Conservation (phyloP, 1,284 basidiomycete species). For the Irpex sp. region DNA sequence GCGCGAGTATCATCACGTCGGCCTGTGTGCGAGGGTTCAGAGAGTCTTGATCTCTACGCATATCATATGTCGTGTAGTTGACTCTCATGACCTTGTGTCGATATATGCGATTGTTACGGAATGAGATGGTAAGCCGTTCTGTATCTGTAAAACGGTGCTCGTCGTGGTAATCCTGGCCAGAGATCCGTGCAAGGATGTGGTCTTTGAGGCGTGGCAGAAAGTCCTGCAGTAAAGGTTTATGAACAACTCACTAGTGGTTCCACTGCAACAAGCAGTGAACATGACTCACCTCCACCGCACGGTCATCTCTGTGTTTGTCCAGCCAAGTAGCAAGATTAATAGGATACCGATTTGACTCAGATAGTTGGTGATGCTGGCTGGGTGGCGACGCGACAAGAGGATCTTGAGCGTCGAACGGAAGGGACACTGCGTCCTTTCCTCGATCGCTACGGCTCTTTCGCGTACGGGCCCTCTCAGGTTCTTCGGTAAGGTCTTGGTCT, state of each 20-base stretch:
- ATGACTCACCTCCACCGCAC: slow-evolving; percentile 16
- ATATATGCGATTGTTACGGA: slow-evolving; percentile 29
- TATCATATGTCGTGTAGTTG: slow-evolving; percentile 44
- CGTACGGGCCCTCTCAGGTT: no score
- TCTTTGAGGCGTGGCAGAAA: slow-evolving; percentile 19
- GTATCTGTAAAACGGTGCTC: slow-evolving; percentile 15
- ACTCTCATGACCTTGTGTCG: slow-evolving; percentile 26
- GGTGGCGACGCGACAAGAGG: slow-evolving; percentile 3
- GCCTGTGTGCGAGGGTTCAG: slow-evolving; percentile 31
- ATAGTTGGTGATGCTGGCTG: slow-evolving; percentile 13
- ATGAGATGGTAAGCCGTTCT: slow-evolving; percentile 15
- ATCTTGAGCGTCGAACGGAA: not conserved
- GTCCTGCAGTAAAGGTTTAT: slow-evolving; percentile 18
- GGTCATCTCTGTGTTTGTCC: slow-evolving; percentile 10
- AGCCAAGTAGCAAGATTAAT: slow-evolving; percentile 15
- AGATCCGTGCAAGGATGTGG: slow-evolving; percentile 20
- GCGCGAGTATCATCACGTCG: slow-evolving; percentile 33
- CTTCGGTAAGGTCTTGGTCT: not conserved
- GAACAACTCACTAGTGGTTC: no score
- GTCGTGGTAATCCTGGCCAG: slow-evolving; percentile 7
- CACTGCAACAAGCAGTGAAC: no score
- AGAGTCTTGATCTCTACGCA: slow-evolving; percentile 33
- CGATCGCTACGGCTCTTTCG: not conserved
- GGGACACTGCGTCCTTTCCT: not conserved
- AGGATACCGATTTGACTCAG: slow-evolving; percentile 1